phyloP scores from a whole-genome alignment of 805 yeast species.

The Kodamaea hsintzibuensis region DNA sequence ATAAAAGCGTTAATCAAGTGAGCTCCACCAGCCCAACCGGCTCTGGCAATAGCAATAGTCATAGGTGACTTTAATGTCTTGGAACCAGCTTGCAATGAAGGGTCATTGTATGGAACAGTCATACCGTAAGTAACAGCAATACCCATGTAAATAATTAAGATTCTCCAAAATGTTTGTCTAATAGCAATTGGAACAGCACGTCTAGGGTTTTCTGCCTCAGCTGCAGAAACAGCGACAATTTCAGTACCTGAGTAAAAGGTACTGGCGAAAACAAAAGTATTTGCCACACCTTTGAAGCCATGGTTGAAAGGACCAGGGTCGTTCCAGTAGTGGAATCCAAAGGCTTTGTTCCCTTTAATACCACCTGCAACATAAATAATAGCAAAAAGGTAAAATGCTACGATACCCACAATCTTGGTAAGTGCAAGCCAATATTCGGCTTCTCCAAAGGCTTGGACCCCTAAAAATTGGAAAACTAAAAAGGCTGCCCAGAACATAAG shows the following conservation, averaged over 20 bases:
- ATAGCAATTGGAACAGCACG: conserved; percentile 60
- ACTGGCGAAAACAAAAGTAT: conserved; percentile 58
- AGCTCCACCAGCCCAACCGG: conserved; percentile 45
- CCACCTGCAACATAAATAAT: conserved; percentile 49
- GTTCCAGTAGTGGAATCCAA: conserved; percentile 46
- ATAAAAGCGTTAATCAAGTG: conserved; percentile 64
- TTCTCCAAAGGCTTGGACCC: conserved; percentile 58
- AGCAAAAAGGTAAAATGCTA: conserved; percentile 52
- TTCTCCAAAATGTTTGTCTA: conserved; percentile 55
- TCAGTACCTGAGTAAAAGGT: conserved; percentile 63
- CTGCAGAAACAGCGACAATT: conserved; percentile 58
- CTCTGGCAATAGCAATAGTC: conserved; percentile 39
- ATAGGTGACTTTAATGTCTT: conserved; percentile 46
- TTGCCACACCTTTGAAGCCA: conserved; percentile 58
- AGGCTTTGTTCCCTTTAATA: conserved; percentile 35
- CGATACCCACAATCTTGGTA: conserved; percentile 46
- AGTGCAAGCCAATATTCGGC: conserved; percentile 56
- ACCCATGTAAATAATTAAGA: conserved; percentile 52
- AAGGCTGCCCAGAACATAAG: conserved; percentile 54
- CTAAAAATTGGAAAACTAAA: conserved; percentile 49
- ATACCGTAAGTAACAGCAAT: conserved; percentile 58
- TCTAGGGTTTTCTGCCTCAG: conserved; percentile 60
- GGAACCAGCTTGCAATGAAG: conserved; percentile 38
- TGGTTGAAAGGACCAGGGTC: conserved; percentile 43
- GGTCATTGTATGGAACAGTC: conserved; percentile 57